Conservation (phyloP, 257 asterid species). For the Gardenia jasminoides region DNA sequence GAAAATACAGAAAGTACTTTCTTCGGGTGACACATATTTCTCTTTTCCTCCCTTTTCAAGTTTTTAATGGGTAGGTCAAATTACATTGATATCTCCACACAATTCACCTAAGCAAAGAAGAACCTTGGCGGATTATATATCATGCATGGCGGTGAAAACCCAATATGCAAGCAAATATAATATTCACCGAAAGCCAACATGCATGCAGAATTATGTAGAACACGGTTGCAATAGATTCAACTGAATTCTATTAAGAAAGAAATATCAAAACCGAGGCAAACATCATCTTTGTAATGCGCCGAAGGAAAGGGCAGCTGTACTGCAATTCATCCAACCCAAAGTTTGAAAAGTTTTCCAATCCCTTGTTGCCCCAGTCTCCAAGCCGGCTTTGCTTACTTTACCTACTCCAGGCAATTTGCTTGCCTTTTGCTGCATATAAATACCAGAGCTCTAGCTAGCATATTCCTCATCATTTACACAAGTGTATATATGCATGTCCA, state of each 20-base stretch:
- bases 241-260: background rate
- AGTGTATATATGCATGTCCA: background rate
- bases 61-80: constrained; percentile 1
- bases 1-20: background rate
- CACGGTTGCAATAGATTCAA: background rate
- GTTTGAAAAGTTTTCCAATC: constrained; percentile 8
- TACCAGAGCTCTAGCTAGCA: constrained; percentile 9
- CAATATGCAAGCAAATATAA: background rate
- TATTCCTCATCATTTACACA: constrained; percentile 17
- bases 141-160: constrained; percentile 11
- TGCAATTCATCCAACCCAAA: constrained; percentile 13
- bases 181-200: constrained; percentile 1
- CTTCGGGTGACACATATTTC: background rate
- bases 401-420: constrained; percentile 29
- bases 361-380: background rate
- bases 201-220: background rate
- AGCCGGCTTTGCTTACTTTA: constrained; percentile 42
- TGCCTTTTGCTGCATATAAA: constrained; percentile 35
- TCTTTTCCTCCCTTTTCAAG: background rate
- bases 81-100: background rate
- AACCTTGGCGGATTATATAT: background rate
- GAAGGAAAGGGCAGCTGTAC: background rate
- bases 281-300: background rate
- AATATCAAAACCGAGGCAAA: background rate
- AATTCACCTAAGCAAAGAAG: background rate